phyloP scores from a whole-genome alignment of 2,329 filamentous ascomycete species.

The Ophiostoma novo-ulmi region DNA sequence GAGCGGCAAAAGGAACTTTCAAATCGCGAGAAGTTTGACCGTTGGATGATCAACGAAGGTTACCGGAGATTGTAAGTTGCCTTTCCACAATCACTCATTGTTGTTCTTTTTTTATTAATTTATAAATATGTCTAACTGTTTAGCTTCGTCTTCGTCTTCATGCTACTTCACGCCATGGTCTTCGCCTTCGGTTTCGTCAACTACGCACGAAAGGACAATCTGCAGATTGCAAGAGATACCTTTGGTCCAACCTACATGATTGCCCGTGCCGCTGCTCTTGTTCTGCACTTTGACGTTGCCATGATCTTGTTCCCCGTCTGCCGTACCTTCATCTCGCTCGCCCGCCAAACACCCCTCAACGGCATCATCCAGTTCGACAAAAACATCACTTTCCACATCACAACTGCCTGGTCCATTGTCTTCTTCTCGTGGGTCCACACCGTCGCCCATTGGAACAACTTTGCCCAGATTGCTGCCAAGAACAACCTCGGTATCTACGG shows the following conservation, averaged over 20 bases:
- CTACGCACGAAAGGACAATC: slow-evolving; percentile 71
- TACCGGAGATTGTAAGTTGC: slow-evolving; percentile 67
- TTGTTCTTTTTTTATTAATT: background rate
- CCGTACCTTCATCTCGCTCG: slow-evolving; percentile 75
- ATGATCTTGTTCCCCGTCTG: slow-evolving; percentile 77
- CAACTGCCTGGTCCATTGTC: slow-evolving; percentile 79
- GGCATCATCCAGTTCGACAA: slow-evolving; percentile 85
- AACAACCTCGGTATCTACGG: slow-evolving; percentile 74
- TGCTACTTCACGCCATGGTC: slow-evolving; percentile 66
- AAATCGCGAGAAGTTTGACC: slow-evolving; percentile 66
- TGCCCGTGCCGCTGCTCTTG: slow-evolving; percentile 67
- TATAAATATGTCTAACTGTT: background rate
- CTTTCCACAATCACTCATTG: background rate
- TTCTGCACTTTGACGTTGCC: slow-evolving; percentile 76
- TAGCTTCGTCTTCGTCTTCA: slow-evolving; percentile 72
- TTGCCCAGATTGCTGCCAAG: slow-evolving; percentile 68
- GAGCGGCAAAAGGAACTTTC: slow-evolving; percentile 65
- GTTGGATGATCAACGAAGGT: slow-evolving; percentile 87
- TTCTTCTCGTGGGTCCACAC: slow-evolving; percentile 86
- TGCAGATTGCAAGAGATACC: slow-evolving; percentile 58
- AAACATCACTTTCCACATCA: slow-evolving; percentile 85
- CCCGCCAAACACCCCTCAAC: slow-evolving; percentile 74
- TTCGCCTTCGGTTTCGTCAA: slow-evolving; percentile 77
- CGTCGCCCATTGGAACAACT: slow-evolving; percentile 82
- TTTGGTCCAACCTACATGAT: slow-evolving; percentile 75